Conservation (phyloP, 768 basidiomycete genomes). For the Agaricus sinodeliciosus region DNA sequence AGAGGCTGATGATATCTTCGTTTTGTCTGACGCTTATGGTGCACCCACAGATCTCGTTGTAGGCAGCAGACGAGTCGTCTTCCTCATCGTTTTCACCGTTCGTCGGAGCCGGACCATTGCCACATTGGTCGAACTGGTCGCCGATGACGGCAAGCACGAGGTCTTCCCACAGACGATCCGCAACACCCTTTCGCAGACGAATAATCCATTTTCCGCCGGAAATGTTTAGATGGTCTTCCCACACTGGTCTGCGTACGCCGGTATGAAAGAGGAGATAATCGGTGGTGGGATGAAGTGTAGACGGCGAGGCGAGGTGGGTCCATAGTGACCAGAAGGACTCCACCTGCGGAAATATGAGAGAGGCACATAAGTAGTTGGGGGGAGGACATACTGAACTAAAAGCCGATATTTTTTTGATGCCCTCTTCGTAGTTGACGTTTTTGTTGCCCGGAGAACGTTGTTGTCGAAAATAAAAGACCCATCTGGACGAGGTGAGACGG, state of each 20-base stretch:
- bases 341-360: conserved; percentile 39
- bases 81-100: conserved; percentile 32
- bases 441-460: conserved; percentile 88
- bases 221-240: conserved; percentile 91
- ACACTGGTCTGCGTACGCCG: conserved; percentile 81
- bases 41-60: conserved; percentile 79
- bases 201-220: conserved; percentile 94
- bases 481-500: conserved; percentile 37
- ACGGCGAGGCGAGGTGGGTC: conserved; percentile 86
- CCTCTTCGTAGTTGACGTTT: conserved; percentile 87
- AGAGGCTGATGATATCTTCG: conserved; percentile 91
- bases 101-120: conserved; percentile 21
- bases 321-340: conserved; percentile 96
- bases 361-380: neutral
- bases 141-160: conserved; percentile 82
- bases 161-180: conserved; percentile 90
- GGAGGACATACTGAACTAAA: conserved; percentile 69
- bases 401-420: conserved; percentile 86
- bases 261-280: conserved; percentile 92
- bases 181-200: conserved; percentile 83
- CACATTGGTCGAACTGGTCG: conserved; percentile 64
- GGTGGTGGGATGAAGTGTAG: conserved; percentile 78
- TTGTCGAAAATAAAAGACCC: conserved; percentile 91
- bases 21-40: conserved; percentile 90
- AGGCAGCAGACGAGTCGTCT: conserved; percentile 41